Evolutionary conservation across 176 grass and related monocot species (phyloP).

Genomic region (Urochloa ruziziensis): DNA sequence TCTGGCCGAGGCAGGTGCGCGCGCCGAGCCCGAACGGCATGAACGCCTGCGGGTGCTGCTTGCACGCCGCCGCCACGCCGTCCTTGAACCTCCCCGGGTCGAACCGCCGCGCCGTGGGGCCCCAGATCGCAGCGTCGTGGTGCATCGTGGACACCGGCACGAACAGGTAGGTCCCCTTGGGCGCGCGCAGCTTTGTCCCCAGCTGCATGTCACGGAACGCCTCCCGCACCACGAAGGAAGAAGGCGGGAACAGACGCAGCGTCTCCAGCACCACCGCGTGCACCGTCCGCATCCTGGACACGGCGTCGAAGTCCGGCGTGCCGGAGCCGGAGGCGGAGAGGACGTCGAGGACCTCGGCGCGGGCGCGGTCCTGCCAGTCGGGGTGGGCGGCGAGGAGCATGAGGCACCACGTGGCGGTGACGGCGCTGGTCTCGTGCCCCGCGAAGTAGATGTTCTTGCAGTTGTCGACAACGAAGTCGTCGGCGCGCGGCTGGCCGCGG

Average conservation of each 20-base stretch:
- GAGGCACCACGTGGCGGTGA: slow-evolving; percentile 76
- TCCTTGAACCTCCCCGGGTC: slow-evolving; percentile 40
- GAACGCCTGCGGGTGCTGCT: slow-evolving; percentile 53
- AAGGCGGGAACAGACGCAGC: slow-evolving; percentile 58
- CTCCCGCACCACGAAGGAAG: slow-evolving; percentile 61
- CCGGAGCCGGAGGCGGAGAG: not conserved
- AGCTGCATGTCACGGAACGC: slow-evolving; percentile 46
- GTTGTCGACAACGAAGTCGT: slow-evolving; percentile 89
- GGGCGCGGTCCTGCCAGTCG: slow-evolving; percentile 69
- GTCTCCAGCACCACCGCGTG: slow-evolving; percentile 68
- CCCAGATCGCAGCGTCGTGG: slow-evolving; percentile 43
- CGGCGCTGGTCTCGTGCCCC: slow-evolving; percentile 69
- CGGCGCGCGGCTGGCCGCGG: not conserved
- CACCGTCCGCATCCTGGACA: slow-evolving; percentile 56
- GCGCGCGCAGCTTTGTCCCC: slow-evolving; percentile 29
- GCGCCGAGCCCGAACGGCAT: slow-evolving; percentile 64
- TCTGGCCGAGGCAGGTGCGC: slow-evolving; percentile 60
- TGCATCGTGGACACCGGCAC: slow-evolving; percentile 55
- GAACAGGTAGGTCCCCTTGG: slow-evolving; percentile 57
- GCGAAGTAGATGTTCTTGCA: slow-evolving; percentile 96
- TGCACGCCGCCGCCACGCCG: slow-evolving; percentile 47
- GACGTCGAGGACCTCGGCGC: slow-evolving; percentile 52
- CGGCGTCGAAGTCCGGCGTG: slow-evolving; percentile 43
- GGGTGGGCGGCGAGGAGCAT: slow-evolving; percentile 76
- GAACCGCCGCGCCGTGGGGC: slow-evolving; percentile 33